Base-by-base conservation (phyloP, 208 protist species). In the Angomonas desouzai region DNA sequence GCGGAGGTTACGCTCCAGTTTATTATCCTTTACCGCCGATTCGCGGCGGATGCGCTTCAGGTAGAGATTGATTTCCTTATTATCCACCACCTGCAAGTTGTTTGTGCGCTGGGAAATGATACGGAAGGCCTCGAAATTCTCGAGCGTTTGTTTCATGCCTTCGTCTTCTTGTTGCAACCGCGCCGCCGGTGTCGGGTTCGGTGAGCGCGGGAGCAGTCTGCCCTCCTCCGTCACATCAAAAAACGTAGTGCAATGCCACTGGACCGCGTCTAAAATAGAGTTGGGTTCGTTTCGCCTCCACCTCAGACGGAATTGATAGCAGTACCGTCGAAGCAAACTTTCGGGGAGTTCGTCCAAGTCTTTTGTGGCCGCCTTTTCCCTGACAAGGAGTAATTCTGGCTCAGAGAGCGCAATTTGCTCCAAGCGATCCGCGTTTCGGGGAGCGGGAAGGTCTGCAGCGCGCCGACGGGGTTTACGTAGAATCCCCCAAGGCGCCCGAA, bases 51-150 rank as follows among this genome's bases (percentile, higher is more conserved):
- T 63, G 10, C 66, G 72, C 63, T 91, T 85, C 11, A 96, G 69
- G 51, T 91, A 81, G 11, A 88, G 68, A 62, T 96, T 96, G 55
- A 96, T 92, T 72, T 93, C 87, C 70, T 84, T 87, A 72, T 81
- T 73, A 59, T 96, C 90, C 61, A 96, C 90, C 49, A 96, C 90
- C 68, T 93, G 87, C 36, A 96, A 63, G 68, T 96, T 96, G 63
- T 88, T 88, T 9, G 87, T 93, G 48, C 85, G 83, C 70, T 93
- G 90, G 0, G 90, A 79, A 64, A 96, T 93, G 53, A 93, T 75
- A 51, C 87, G 90, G 47, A 93, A 93, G 1, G 83, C 85, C 62
- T 96, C 87, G 36, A 81, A 93, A 63, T 92, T 93, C 40, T 90
- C 87, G 27, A 96, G 75, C 36, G 87, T 93, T 43, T 81, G 65